Conservation (phyloP, 176 grass and related monocot genomes). For the Oropetium thomaeum region DNA sequence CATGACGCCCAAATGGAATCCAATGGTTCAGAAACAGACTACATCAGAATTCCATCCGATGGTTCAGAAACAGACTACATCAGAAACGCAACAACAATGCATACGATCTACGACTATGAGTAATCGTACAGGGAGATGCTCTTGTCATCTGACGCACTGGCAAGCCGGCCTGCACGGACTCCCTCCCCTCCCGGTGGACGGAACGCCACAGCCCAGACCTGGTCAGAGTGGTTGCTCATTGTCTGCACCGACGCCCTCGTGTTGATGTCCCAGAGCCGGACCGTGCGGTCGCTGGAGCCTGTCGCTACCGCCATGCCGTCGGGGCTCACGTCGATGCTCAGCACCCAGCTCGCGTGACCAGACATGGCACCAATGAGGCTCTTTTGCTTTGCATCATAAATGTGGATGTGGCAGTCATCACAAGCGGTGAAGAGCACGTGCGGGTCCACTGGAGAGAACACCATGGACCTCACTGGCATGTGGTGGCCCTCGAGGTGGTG, state of each 20-base stretch:
- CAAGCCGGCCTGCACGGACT: conserved; percentile 61
- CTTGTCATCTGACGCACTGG: conserved; percentile 79
- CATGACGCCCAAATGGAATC: background rate
- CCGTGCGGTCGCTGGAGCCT: conserved; percentile 71
- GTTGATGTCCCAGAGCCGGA: conserved; percentile 84
- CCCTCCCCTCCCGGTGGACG: conserved; percentile 59
- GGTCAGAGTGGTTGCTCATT: conserved; percentile 87
- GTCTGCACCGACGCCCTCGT: conserved; percentile 73
- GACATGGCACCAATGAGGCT: conserved; percentile 81
- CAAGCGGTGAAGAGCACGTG: conserved; percentile 79
- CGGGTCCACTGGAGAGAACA: conserved; percentile 81
- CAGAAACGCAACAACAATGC: background rate
- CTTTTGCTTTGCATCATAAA: conserved; percentile 83
- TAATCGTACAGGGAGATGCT: conserved; percentile 90
- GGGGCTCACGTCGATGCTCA: conserved; percentile 69
- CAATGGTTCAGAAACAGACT: background rate
- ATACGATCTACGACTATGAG: conserved; percentile 37
- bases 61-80: background rate
- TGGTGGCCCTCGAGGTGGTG: conserved; percentile 88
- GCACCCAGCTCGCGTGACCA: conserved; percentile 77
- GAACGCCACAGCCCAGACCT: conserved; percentile 84
- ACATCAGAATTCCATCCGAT: too few relatives aligned
- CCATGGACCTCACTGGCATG: conserved; percentile 85
- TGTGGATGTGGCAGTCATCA: conserved; percentile 82
- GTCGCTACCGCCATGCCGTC: conserved; percentile 74